Evolutionary conservation across 306 rosid species (phyloP).

Genomic region (Cucurbita ficifolia): DNA sequence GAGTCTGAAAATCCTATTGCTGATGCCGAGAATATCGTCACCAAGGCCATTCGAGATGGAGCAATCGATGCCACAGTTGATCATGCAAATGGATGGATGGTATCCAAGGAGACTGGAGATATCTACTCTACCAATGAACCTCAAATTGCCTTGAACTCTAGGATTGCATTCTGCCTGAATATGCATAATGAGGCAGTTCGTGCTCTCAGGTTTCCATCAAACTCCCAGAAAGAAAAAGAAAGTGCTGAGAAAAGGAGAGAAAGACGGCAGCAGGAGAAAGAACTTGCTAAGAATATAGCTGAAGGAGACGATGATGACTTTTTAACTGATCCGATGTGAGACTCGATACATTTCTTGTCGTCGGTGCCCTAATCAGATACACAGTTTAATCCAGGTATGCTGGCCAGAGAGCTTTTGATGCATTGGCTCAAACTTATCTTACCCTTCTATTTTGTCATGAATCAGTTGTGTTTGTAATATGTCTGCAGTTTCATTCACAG

Average conservation of each 20-base stretch:
- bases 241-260: constrained; percentile 46
- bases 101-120: constrained; percentile 89
- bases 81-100: constrained; percentile 79
- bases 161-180: constrained; percentile 88
- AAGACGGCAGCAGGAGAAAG: constrained; percentile 43
- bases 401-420: background rate
- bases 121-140: constrained; percentile 88
- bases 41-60: constrained; percentile 95
- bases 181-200: constrained; percentile 90
- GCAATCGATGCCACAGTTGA: constrained; percentile 52
- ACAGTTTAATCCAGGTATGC: background rate
- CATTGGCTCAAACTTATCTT: background rate
- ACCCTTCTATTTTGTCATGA: background rate
- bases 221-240: constrained; percentile 39
- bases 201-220: constrained; percentile 45
- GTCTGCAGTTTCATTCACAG: background rate
- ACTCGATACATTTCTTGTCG: background rate
- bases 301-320: constrained; percentile 44
- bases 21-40: constrained; percentile 71
- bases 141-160: constrained; percentile 80
- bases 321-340: background rate
- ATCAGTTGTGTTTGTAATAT: background rate
- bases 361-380: background rate
- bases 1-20: constrained; percentile 48
- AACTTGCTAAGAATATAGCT: constrained; percentile 42